These are phyloP conservation scores for Arbutus unedo DNA, from an alignment of 148 eudicot genomes.

Conservation along the genomic window DNA sequence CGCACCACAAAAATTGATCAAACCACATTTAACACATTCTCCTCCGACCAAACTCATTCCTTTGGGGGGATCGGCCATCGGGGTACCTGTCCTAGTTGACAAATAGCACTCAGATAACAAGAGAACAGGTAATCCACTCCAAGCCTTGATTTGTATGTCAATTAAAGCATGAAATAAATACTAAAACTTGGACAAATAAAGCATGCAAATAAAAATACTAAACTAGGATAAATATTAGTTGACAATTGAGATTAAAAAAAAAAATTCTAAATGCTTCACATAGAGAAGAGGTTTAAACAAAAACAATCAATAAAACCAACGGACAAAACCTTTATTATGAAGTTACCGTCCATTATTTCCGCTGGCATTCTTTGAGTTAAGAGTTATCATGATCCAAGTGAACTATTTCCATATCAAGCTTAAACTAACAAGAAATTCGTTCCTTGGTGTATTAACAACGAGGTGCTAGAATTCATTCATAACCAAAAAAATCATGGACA, in stretches of 20 bases:
- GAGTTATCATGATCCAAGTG: background rate
- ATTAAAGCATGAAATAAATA: background rate
- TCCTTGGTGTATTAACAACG: background rate
- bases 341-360: background rate
- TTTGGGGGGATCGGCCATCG: background rate
- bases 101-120: background rate
- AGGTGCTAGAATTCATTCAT: background rate
- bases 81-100: background rate
- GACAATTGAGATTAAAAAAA: background rate
- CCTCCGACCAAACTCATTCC: background rate
- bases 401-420: background rate
- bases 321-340: background rate
- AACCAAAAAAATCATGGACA: background rate
- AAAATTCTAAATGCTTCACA: background rate
- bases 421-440: background rate
- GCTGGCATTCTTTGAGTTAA: background rate
- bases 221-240: background rate
- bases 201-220: background rate
- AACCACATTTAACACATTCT: background rate
- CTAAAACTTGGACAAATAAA: background rate
- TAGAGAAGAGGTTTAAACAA: background rate
- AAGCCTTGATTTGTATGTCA: background rate
- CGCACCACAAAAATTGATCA: background rate
- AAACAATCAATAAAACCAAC: background rate
- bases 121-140: background rate